Evolutionary conservation across 2,329 filamentous ascomycete genomes (phyloP), one percentile per base, ranked within the genome.

Genomic region (Grosmannia penicillata): DNA sequence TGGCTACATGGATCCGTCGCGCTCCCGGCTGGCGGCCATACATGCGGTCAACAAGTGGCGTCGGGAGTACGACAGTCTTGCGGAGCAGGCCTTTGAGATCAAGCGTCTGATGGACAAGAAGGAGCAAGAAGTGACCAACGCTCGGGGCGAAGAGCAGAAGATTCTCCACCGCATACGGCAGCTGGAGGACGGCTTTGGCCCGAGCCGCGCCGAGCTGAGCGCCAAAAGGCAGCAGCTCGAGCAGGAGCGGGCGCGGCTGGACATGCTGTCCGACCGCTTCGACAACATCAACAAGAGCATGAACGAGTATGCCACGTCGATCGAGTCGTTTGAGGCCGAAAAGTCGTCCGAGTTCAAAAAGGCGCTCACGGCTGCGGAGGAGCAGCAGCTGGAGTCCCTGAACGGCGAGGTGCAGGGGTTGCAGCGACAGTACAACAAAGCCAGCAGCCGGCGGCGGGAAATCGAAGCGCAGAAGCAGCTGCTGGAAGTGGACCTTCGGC

Each of bases 261-360:
- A 91, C 39, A 67, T 72, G 18, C 86, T 86, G 10, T 55, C 62
- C 29, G 62, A 58, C 43, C 67, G 70, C 45, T 72, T 75, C 38
- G 77, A 83, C 36, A 76, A 77, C 34, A 77, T 87, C 23, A 77
- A 84, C 47, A 70, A 69, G 45, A 80, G 82, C 49, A 71, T 95
- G 55, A 79, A 82, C 47, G 75, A 77, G 29, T 70, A 93, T 38
- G 72, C 78, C 36, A 79, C 85, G 43, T 82, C 83, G 47, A 68
- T 93, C 40, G 70, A 67, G 34, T 78, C 81, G 7, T 82, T 86
- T 53, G 78, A 94, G 56, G 68, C 77, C 3, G 93, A 98, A 55
- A 60, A 95, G 40, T 68, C 70, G 14, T 82, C 84, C 1, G 81
- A 93, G 19, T 98, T 96, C 63, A 93, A 93, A 62, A 95, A 94